These are phyloP conservation scores for Lasiosphaeris hirsuta DNA, from an alignment of 495 filamentous ascomycete species.

Conservation along the genomic window DNA sequence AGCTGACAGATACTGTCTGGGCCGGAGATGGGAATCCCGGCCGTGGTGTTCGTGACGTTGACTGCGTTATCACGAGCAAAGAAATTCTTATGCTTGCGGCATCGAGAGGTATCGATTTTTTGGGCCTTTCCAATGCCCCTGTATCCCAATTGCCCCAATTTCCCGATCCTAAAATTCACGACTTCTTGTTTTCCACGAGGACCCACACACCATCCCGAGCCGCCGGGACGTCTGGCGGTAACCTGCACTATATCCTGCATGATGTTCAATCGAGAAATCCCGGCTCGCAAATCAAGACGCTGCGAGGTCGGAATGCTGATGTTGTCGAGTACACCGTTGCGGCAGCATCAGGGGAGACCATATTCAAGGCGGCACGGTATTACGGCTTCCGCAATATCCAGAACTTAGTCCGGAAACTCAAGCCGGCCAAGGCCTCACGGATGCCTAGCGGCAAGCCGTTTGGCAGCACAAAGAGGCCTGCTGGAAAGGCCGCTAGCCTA, in stretches of 20 bases:
- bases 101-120: constrained; percentile 70
- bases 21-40: constrained; percentile 38
- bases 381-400: constrained; percentile 98
- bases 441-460: constrained; percentile 67
- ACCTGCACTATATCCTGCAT: constrained; percentile 74
- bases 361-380: constrained; percentile 82
- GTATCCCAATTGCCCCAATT: constrained; percentile 47
- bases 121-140: constrained; percentile 58
- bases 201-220: constrained; percentile 29
- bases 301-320: constrained; percentile 82
- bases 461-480: constrained; percentile 45
- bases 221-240: constrained; percentile 82
- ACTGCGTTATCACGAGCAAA: constrained; percentile 94
- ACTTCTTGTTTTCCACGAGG: constrained; percentile 62
- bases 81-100: constrained; percentile 87
- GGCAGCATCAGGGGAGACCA: constrained; percentile 46
- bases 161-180: constrained; percentile 64
- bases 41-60: constrained; percentile 75
- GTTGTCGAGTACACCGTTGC: constrained; percentile 77
- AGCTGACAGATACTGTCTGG: constrained; percentile 84
- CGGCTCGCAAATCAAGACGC: constrained; percentile 61
- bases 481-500: constrained; percentile 39
- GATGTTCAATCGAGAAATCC: constrained; percentile 66
- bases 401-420: constrained; percentile 86
- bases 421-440: constrained; percentile 68